These are phyloP conservation scores for Amborella trichopoda DNA, from an alignment of 164 flowering plant genomes.

Conservation along the genomic window DNA sequence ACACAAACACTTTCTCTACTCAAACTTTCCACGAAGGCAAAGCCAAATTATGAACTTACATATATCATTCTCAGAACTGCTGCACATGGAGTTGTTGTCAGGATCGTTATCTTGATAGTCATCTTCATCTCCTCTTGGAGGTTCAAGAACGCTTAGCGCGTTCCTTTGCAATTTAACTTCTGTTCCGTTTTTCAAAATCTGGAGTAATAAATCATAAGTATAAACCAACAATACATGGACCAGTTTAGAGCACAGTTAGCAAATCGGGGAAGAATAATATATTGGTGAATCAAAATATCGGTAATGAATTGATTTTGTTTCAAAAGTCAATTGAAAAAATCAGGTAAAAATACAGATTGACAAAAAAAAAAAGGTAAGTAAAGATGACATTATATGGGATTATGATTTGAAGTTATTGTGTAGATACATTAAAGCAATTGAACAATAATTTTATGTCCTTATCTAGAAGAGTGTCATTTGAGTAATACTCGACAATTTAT, in stretches of 20 bases:
- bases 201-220: constrained; percentile 1
- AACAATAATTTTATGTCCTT: no score
- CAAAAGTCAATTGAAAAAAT: not conserved
- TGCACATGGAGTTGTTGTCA: constrained; percentile 22
- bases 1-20: not conserved
- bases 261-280: no score
- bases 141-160: constrained; percentile 84
- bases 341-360: not conserved
- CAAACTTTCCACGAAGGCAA: not conserved
- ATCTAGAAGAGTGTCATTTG: no score
- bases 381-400: no score
- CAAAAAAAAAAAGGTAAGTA: no score
- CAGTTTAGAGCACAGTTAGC: no score
- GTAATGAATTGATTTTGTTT: not conserved
- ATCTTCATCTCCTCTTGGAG: constrained; percentile 73
- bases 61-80: constrained; percentile 34
- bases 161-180: constrained; percentile 95
- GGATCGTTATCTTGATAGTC: constrained; percentile 46
- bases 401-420: no score
- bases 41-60: constrained; percentile 38
- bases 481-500: no score
- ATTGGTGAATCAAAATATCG: no score
- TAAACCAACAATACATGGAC: no score
- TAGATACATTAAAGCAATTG: no score
- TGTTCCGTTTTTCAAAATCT: constrained; percentile 89